Evolutionary conservation across 192 early-diverging fungal genomes (phyloP).

Genomic region (Coemansia guatemalensis): DNA sequence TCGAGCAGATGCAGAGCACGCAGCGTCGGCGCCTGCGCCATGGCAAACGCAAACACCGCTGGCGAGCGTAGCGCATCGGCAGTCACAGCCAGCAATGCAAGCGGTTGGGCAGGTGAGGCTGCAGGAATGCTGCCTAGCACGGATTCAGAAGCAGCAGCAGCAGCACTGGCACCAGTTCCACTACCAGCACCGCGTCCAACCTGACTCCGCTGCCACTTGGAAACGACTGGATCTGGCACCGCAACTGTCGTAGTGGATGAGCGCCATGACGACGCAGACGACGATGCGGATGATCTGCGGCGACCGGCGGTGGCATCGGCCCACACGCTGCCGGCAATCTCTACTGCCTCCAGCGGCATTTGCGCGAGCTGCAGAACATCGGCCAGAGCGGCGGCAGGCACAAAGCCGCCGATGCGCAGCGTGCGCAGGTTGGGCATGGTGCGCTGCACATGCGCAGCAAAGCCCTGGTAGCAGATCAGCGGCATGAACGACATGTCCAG

Average conservation of each 20-base stretch:
- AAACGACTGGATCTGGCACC: neutral
- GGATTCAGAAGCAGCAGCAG: too few relatives aligned
- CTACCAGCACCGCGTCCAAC: too few relatives aligned
- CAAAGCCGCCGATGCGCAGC: slow-evolving; percentile 33
- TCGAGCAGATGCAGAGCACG: slow-evolving; percentile 25
- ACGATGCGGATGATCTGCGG: slow-evolving; percentile 24
- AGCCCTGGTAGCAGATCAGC: slow-evolving; percentile 43
- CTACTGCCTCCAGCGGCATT: slow-evolving; percentile 20
- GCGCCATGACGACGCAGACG: slow-evolving; percentile 19
- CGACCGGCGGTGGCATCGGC: slow-evolving; percentile 22
- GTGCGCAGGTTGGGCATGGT: slow-evolving; percentile 34
- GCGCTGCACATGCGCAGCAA: slow-evolving; percentile 22
- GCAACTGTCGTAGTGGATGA: slow-evolving; percentile 19
- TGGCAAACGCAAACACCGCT: slow-evolving; percentile 22
- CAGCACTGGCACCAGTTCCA: too few relatives aligned
- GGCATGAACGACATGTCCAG: slow-evolving; percentile 45
- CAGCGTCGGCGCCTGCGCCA: slow-evolving; percentile 22
- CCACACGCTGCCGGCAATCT: slow-evolving; percentile 40
- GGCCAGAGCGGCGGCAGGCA: slow-evolving; percentile 31
- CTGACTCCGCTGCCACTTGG: neutral
- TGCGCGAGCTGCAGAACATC: slow-evolving; percentile 17
- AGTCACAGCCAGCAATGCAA: slow-evolving; percentile 21
- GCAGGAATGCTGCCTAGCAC: too few relatives aligned
- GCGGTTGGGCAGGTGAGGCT: slow-evolving; percentile 1
- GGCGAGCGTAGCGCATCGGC: slow-evolving; percentile 33